These are phyloP conservation scores for Diutina catenulata DNA, from an alignment of 1,139 yeast genomes.

Conservation along the genomic window DNA sequence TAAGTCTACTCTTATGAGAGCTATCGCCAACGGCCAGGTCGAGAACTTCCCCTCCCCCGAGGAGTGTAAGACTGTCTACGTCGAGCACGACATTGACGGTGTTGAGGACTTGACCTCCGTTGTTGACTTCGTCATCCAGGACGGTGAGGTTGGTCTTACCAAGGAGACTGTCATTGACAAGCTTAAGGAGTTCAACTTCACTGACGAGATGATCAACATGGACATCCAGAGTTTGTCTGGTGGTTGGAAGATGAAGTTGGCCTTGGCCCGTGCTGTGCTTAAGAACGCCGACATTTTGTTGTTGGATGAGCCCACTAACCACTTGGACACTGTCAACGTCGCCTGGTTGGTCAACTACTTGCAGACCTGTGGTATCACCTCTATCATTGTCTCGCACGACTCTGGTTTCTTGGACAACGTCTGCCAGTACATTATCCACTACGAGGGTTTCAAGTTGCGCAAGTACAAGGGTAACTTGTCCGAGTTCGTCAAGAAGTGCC, in stretches of 20 bases:
- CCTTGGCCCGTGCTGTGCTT: constrained; percentile 98
- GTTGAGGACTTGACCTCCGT: constrained; percentile 94
- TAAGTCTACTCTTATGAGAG: constrained; percentile 99
- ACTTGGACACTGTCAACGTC: constrained; percentile 97
- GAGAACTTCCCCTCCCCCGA: constrained; percentile 99
- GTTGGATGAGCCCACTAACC: constrained; percentile 99
- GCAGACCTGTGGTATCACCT: constrained; percentile 95
- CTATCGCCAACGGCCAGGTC: constrained; percentile 99
- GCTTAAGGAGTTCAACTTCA: constrained; percentile 82
- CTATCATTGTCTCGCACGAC: constrained; percentile 98
- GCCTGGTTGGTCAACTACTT: constrained; percentile 99
- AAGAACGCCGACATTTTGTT: constrained; percentile 96
- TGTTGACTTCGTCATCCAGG: constrained; percentile 72
- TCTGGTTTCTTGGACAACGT: constrained; percentile 98
- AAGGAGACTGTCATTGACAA: constrained; percentile 56
- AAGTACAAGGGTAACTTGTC: constrained; percentile 99
- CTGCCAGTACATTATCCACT: constrained; percentile 96
- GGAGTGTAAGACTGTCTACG: constrained; percentile 97
- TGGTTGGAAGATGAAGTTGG: constrained; percentile 99
- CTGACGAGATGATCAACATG: constrained; percentile 83
- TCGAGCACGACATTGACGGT: constrained; percentile 98
- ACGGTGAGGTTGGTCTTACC: constrained; percentile 73
- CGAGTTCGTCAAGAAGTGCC: constrained; percentile 96
- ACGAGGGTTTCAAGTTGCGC: constrained; percentile 99
- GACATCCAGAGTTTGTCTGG: constrained; percentile 96